Conservation (phyloP, 352 stramenopile species). For the Pythium rhizo-oryzae region DNA sequence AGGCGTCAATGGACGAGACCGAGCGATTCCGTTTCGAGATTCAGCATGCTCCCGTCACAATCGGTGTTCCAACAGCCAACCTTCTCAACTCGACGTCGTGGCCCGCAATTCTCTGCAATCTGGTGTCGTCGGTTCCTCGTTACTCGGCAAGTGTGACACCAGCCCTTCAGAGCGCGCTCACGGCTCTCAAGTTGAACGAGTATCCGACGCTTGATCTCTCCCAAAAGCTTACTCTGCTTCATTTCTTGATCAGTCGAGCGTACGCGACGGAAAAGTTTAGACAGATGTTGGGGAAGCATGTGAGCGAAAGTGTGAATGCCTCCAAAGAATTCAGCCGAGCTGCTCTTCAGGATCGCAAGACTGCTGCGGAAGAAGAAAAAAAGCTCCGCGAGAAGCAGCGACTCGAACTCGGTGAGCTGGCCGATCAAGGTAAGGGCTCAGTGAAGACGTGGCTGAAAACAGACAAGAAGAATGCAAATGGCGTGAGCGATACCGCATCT, state of each 20-base stretch:
- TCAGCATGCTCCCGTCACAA: slow-evolving; percentile 74
- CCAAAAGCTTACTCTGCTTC: slow-evolving; percentile 75
- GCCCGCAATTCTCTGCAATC: slow-evolving; percentile 67
- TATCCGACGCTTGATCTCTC: slow-evolving; percentile 54
- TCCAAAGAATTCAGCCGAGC: slow-evolving; percentile 79
- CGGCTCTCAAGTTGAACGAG: slow-evolving; percentile 45
- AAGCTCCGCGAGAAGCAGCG: slow-evolving; percentile 76
- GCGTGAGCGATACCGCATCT: slow-evolving; percentile 14
- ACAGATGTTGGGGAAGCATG: slow-evolving; percentile 54
- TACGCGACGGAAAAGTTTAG: slow-evolving; percentile 73
- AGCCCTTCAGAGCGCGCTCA: slow-evolving; percentile 50
- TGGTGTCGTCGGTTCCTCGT: slow-evolving; percentile 72
- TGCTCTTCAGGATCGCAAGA: slow-evolving; percentile 63
- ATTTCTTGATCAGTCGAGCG: slow-evolving; percentile 64
- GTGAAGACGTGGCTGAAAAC: slow-evolving; percentile 63
- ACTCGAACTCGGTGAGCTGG: slow-evolving; percentile 52
- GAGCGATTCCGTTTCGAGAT: slow-evolving; percentile 85
- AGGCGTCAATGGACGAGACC: slow-evolving; percentile 76
- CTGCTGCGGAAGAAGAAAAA: slow-evolving; percentile 80
- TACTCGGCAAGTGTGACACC: slow-evolving; percentile 52
- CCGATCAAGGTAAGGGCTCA: slow-evolving; percentile 56
- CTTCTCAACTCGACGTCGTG: slow-evolving; percentile 86
- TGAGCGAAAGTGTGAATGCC: slow-evolving; percentile 54
- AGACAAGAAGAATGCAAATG: slow-evolving; percentile 52
- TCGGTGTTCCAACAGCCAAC: slow-evolving; percentile 74